Base-by-base conservation (phyloP, 208 protist species). In the Trypanosoma avium region DNA sequence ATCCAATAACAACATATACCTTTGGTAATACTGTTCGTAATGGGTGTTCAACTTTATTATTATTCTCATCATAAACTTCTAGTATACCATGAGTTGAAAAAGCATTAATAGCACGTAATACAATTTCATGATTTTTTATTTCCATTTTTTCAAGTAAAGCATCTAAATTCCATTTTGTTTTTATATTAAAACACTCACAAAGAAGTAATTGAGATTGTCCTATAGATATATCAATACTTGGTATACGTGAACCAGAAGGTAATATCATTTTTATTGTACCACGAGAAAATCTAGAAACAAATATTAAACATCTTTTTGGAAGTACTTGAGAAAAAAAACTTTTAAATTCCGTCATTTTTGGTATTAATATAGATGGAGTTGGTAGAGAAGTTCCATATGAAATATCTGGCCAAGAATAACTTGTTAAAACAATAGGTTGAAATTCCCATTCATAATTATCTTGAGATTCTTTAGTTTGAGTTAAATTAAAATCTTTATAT, bases 121-220 rank as follows among this genome's bases (percentile, higher is more conserved):
- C 54, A 22, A 58, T 48, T 17, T 49, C 42, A 35, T 32, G 24
- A 36, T 54, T 50, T 3, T 40, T 48, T 22, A 70, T 43, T 13
- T 64, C 61, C n/a, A 76, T 67, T 36, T 24, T 22, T 13, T 83
- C 43, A 52, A 74, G 67, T 4, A 90, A 43, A 12, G 66, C 76
- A 29, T 21, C 27, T 35, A 83, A 12, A 7, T 45, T 42, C 65
- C 78, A 82, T 63, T 81, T 29, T 29, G 53, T 24, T 33, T 64
- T 67, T 30, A 22, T 6, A 61, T 90, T 82, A 60, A 92, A 84
- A 24, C 35, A 59, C n/a, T 83, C 58, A 27, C 50, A 29, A 60
- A 72, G 9, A 55, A 58, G 12, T 47, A 72, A 33, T n/a, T 72
- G 67, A 26, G 9, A 49, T 8, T 64, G 50, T 24, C 58, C 58